phyloP scores from a whole-genome alignment of 2,329 filamentous ascomycete genomes.

The Cadophora gregata region DNA sequence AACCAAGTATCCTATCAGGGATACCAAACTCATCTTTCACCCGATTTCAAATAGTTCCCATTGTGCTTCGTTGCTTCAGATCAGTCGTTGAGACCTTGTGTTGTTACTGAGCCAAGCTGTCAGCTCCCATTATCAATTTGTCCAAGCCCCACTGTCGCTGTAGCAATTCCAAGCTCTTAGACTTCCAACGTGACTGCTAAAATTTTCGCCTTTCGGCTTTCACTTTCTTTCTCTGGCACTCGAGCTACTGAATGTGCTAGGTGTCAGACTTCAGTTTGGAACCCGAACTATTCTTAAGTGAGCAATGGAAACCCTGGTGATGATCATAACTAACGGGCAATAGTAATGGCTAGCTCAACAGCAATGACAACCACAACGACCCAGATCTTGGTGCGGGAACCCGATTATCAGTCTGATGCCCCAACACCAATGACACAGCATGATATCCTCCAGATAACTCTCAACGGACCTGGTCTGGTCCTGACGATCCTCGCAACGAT shows the following conservation, averaged over 20 bases:
- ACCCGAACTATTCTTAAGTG: background rate
- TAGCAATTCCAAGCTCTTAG: conserved; percentile 21
- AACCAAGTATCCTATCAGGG: conserved; percentile 25
- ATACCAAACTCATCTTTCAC: conserved; percentile 24
- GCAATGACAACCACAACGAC: conserved; percentile 27
- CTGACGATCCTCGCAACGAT: conserved; percentile 60
- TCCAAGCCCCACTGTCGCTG: conserved; percentile 2
- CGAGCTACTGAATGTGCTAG: conserved; percentile 41
- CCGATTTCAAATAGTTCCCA: conserved; percentile 33
- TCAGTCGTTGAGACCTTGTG: conserved; percentile 33
- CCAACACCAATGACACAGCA: conserved; percentile 38
- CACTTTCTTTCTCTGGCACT: conserved; percentile 36
- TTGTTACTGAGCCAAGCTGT: conserved; percentile 30
- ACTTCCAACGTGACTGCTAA: conserved; percentile 36
- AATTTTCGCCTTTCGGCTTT: conserved; percentile 36
- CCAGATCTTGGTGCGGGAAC: conserved; percentile 29
- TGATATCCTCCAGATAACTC: conserved; percentile 39
- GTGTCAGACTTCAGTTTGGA: conserved; percentile 50
- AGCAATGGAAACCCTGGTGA: conserved; percentile 67
- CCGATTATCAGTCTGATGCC: conserved; percentile 30
- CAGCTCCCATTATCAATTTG: conserved; percentile 26
- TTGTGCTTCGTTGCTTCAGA: conserved; percentile 36
- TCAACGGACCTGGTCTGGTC: conserved; percentile 39
- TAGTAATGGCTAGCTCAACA: conserved; percentile 29
- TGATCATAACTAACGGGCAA: conserved; percentile 64